Evolutionary conservation across 495 filamentous ascomycete species (phyloP).

Genomic region (Mytilinidion resinicola): DNA sequence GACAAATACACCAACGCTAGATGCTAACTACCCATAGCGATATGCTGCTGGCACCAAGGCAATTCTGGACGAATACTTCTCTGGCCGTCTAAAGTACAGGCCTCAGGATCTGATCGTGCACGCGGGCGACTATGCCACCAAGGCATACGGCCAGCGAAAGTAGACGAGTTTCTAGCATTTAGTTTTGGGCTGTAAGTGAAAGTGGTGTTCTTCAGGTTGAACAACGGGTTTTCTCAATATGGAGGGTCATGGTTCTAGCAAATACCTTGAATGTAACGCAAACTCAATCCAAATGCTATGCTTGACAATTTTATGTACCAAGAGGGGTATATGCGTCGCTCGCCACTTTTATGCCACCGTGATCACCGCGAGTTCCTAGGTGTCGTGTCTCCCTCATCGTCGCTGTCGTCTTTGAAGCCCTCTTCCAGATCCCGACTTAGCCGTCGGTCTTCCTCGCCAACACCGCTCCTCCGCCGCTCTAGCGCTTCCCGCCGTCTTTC

Average conservation of each 20-base stretch:
- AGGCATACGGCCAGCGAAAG: conserved; percentile 81
- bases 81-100: conserved; percentile 77
- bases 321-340: too few relatives aligned
- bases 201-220: background rate
- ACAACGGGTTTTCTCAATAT: background rate
- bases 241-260: background rate
- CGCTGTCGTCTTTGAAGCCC: conserved; percentile 78
- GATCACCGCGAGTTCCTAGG: conserved; percentile 1
- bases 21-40: conserved; percentile 38
- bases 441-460: conserved; percentile 45
- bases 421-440: conserved; percentile 78
- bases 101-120: conserved; percentile 89
- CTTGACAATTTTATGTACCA: too few relatives aligned
- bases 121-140: conserved; percentile 89
- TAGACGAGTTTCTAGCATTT: conserved; percentile 3
- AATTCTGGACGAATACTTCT: conserved; percentile 87
- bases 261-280: too few relatives aligned
- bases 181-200: background rate
- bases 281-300: too few relatives aligned
- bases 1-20: too few relatives aligned
- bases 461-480: conserved; percentile 37
- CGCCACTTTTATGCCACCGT: too few relatives aligned
- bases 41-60: conserved; percentile 85
- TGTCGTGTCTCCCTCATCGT: conserved; percentile 48
- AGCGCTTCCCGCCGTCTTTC: conserved; percentile 45